A percentile compares a stretch with the other conserved stretches of the same genome.
Conservation (phyloP, 768 basidiomycete species). For the Leccinum broughii region DNA sequence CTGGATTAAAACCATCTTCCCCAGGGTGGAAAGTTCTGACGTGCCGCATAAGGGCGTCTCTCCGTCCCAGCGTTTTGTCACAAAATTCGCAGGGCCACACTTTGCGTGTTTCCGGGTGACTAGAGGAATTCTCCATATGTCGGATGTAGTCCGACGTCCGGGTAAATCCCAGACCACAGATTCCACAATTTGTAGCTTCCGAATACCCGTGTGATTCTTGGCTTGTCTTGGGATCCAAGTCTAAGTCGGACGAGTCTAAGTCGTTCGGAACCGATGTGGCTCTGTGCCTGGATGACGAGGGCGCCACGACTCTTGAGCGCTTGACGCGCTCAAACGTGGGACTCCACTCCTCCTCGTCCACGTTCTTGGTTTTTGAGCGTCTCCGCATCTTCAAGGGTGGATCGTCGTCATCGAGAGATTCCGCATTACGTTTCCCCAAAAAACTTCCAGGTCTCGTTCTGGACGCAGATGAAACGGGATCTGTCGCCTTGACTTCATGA, state of each 20-base stretch:
- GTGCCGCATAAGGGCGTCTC: conserved; percentile 28
- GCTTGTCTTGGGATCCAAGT: neutral
- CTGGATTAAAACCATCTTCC: neutral
- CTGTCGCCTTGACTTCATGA: neutral
- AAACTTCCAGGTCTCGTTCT: neutral
- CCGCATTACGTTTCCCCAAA: conserved; percentile 16
- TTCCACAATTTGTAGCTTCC: conserved; percentile 11
- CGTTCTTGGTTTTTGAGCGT: conserved; percentile 14
- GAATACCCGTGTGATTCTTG: neutral
- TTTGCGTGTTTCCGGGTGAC: conserved; percentile 26
- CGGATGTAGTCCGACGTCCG: conserved; percentile 24
- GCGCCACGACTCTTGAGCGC: neutral
- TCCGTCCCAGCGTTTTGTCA: conserved; percentile 22
- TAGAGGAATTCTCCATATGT: conserved; percentile 22
- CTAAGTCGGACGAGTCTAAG: neutral
- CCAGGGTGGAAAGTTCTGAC: conserved; percentile 21
- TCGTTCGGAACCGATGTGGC: neutral
- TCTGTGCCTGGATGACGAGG: neutral
- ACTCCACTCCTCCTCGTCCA: conserved; percentile 27
- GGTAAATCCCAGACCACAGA: conserved; percentile 21
- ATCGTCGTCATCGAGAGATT: conserved; percentile 2
- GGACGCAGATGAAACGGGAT: neutral
- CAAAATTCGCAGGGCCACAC: conserved; percentile 29
- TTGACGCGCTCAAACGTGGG: conserved; percentile 9
- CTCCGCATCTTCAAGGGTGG: conserved; percentile 1